A percentile compares a stretch with the other conserved stretches of the same genome.
Evolutionary conservation across 2,329 filamentous ascomycete species (phyloP).

Genomic region (Cytospora paraplurivora): DNA sequence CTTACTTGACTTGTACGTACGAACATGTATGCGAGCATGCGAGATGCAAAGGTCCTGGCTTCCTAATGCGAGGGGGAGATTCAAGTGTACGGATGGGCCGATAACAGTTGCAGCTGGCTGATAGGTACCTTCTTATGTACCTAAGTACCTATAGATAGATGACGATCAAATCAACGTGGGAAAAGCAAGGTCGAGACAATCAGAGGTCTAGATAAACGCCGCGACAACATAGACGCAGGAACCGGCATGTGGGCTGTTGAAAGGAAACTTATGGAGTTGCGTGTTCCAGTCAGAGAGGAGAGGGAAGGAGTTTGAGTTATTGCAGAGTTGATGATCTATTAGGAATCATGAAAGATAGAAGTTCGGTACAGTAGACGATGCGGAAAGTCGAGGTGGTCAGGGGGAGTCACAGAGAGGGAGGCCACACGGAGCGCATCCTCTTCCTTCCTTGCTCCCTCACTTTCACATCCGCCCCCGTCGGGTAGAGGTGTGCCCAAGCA

Average conservation of each 20-base stretch:
- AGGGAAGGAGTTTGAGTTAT: neutral
- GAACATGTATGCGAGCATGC: constrained; percentile 1
- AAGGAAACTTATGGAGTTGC: neutral
- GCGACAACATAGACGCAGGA: constrained; percentile 6
- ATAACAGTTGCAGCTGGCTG: too few relatives aligned
- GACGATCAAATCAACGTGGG: neutral
- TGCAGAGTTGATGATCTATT: neutral
- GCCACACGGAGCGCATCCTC: too few relatives aligned
- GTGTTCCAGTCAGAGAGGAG: neutral
- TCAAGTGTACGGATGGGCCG: neutral
- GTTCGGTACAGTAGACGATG: too few relatives aligned
- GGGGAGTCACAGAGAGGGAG: too few relatives aligned
- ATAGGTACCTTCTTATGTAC: too few relatives aligned
- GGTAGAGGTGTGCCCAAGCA: neutral
- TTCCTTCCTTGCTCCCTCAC: too few relatives aligned
- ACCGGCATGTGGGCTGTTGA: neutral
- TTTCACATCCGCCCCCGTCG: neutral
- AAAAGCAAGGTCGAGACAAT: neutral
- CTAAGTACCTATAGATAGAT: neutral
- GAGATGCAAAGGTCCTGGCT: neutral
- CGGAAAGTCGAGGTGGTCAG: too few relatives aligned
- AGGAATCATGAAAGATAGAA: too few relatives aligned
- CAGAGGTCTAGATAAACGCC: constrained; percentile 5
- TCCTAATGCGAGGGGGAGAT: constrained; percentile 6
- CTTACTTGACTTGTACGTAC: constrained; percentile 3